Conservation (phyloP, 768 basidiomycete species). For the Russula brevipes region DNA sequence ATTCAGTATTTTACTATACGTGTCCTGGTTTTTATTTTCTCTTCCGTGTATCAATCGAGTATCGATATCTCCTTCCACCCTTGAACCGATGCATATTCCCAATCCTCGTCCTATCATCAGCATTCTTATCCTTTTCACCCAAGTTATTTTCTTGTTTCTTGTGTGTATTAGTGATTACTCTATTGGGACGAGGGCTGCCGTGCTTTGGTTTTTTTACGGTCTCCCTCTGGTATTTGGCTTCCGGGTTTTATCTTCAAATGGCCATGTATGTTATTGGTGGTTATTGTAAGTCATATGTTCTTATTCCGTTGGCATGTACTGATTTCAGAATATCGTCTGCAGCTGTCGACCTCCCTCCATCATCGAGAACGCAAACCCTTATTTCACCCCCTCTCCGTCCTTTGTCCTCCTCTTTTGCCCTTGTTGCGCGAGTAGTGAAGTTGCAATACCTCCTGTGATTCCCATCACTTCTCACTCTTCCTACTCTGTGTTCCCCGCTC, state of each 20-base stretch:
- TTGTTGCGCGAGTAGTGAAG: background rate
- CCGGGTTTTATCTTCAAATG: constrained; percentile 6
- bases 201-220: constrained; percentile 13
- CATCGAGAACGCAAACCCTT: constrained; percentile 1
- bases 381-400: constrained; percentile 12
- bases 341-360: constrained; percentile 8
- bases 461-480: background rate
- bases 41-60: constrained; percentile 26
- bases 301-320: background rate
- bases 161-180: constrained; percentile 18
- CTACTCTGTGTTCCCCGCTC: background rate
- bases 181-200: constrained; percentile 16
- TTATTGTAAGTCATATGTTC: constrained; percentile 17
- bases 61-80: constrained; percentile 19
- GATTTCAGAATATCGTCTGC: background rate
- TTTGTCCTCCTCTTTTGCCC: background rate
- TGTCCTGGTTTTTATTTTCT: constrained; percentile 12
- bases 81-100: constrained; percentile 8
- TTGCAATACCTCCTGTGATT: background rate
- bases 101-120: constrained; percentile 9
- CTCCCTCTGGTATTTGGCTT: constrained; percentile 12
- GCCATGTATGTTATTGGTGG: constrained; percentile 23
- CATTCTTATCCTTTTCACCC: constrained; percentile 22
- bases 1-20: constrained; percentile 18
- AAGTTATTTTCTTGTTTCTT: constrained; percentile 24